Conservation (phyloP, 2,329 filamentous ascomycete species). For the Metarhizium rileyi region DNA sequence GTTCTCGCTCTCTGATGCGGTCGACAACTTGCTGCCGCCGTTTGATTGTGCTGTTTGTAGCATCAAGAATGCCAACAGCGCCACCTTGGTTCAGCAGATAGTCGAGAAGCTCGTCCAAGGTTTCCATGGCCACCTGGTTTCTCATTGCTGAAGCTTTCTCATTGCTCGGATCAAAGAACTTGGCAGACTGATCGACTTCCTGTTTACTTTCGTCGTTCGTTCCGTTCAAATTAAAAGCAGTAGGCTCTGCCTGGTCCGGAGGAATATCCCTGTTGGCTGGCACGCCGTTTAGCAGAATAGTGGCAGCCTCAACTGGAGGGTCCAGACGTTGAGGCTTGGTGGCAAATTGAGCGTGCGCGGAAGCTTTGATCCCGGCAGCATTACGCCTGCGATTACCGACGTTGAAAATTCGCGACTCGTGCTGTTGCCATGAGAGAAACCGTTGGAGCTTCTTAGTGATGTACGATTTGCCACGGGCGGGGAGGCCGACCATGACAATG, state of each 20-base stretch:
- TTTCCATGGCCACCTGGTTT: conserved; percentile 87
- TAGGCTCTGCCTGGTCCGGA: conserved; percentile 26
- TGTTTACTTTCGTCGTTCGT: conserved; percentile 18
- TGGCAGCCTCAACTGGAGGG: conserved; percentile 41
- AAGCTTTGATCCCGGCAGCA: conserved; percentile 51
- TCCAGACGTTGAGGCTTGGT: conserved; percentile 30
- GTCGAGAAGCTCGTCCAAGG: conserved; percentile 81
- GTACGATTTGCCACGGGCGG: conserved; percentile 93
- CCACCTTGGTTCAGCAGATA: conserved; percentile 77
- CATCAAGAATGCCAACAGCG: conserved; percentile 89
- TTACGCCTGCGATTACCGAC: conserved; percentile 85
- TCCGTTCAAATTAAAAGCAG: conserved; percentile 26
- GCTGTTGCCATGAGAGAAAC: conserved; percentile 95
- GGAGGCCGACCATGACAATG: conserved; percentile 96
- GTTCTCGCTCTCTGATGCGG: conserved; percentile 71
- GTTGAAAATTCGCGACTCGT: conserved; percentile 94
- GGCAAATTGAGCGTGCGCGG: conserved; percentile 21
- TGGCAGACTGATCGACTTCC: conserved; percentile 75
- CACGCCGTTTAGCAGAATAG: conserved; percentile 48
- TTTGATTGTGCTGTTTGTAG: conserved; percentile 89
- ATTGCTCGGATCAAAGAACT: conserved; percentile 90
- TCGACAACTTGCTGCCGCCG: conserved; percentile 77
- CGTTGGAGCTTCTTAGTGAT: conserved; percentile 96
- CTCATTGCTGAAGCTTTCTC: conserved; percentile 70
- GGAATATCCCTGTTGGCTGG: conserved; percentile 21